Base-by-base conservation (phyloP, 768 basidiomycete genomes). In the Boletus pseudopeckii region DNA sequence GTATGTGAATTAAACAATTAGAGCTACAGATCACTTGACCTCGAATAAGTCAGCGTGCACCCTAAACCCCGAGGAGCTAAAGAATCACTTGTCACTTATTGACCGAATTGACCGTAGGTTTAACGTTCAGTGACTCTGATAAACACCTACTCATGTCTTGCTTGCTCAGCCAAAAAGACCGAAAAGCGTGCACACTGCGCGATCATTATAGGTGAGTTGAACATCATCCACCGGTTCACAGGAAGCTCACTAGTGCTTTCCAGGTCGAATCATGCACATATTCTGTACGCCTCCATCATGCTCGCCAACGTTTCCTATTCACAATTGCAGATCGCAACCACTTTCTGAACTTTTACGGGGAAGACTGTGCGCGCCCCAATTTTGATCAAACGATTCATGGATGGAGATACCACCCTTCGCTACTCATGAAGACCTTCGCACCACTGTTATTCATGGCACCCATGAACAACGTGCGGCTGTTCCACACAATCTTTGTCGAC, bases 401-500 rank as follows among this genome's bases (percentile, higher is more conserved):
- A 45, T 54, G 62, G 56, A 53, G 50, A 32, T 54, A 66, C n/a
- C 50, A 55, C 7, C 60, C 59, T 17, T 79, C 82, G 0, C 59
- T 50, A 33, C 57, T 74, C 18, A 75, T 83, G 61, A 64, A 48
- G 7, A 45, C 64, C 1, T 44, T 77, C 2, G 77, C 77, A 1
- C 74, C 74, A 0, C 18, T 81, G 4, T 65, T 84, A 5, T 85
- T 84, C 64, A 76, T 70, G 43, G 71, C 75, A 5, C 83, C 84
- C 0, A 68, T 78, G 36, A 65, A 75, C 11, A 79, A 81, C 54
- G 63, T 80, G 14, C 67, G 65, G 14, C 59, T 70, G 33, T 54
- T 85, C 39, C 74, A 81, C 48, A 74, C 66, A n/a, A 75, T 81
- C 41, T 84, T 73, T 67, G 73, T 80, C 1, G 83, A 85, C 58